Percentiles rank a stretch among this genome's conserved stretches.
Conservation (phyloP, 2,329 filamentous ascomycete genomes). For the Claviceps cyperi region DNA sequence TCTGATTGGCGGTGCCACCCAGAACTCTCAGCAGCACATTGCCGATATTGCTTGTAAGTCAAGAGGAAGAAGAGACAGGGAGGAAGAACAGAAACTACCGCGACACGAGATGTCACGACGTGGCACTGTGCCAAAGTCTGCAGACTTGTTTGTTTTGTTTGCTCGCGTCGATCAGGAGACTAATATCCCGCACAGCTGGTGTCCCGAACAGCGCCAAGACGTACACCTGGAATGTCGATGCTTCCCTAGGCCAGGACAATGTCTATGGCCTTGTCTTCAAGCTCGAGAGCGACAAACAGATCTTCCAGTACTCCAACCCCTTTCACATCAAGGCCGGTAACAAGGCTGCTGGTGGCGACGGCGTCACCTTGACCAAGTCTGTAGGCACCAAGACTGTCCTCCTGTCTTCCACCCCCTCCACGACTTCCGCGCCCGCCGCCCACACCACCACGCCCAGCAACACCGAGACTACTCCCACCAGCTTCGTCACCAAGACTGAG, state of each 20-base stretch:
- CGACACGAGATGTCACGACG: no score
- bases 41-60: constrained; percentile 37
- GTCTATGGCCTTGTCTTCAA: constrained; percentile 45
- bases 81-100: background rate
- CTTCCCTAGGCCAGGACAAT: constrained; percentile 26
- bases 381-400: constrained; percentile 18
- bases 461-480: constrained; percentile 6
- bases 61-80: background rate
- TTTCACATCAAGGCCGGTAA: constrained; percentile 34
- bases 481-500: constrained; percentile 3
- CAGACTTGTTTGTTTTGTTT: no score
- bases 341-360: constrained; percentile 12
- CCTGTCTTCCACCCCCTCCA: constrained; percentile 8
- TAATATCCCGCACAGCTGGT: constrained; percentile 21
- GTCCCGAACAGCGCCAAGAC: constrained; percentile 29
- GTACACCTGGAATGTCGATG: constrained; percentile 37
- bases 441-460: constrained; percentile 8
- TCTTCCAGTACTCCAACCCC: constrained; percentile 50
- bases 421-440: constrained; percentile 9
- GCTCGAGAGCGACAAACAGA: constrained; percentile 28
- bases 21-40: constrained; percentile 26
- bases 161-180: background rate
- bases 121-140: background rate
- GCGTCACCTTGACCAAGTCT: constrained; percentile 16
- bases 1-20: constrained; percentile 37